Base-by-base conservation (phyloP, 305 asterid genomes). In the Ajuga reptans region DNA sequence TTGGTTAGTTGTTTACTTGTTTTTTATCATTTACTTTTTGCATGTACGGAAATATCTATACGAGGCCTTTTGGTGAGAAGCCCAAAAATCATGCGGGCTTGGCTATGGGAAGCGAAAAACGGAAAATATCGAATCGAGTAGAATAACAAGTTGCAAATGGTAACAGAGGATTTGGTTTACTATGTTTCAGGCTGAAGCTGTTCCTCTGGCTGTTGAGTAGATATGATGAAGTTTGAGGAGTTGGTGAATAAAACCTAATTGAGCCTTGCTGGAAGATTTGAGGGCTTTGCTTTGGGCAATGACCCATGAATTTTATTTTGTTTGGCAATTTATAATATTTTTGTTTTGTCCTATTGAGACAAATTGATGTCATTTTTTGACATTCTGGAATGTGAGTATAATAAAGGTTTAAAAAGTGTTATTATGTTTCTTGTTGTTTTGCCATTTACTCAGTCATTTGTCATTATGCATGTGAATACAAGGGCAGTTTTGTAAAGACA, bases 131-230 rank as follows among this genome's bases (percentile, higher is more conserved):
- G n/a, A n/a, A n/a, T n/a, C n/a, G n/a, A n/a, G n/a, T n/a, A n/a
- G n/a, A 4, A n/a, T 3, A 7, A 14, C 24, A 49, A 11, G 31
- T 21, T 0, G 46, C 8, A 50, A 41, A 18, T 47, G 49, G 3
- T 64, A 53, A 49, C 2, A 36, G 17, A 39, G 8, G 6, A 47
- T 55, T 42, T 53, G 51, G 24, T 27, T 39, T 64, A 4, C 31
- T 66, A 50, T 59, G 58, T 64, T 77, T 63, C 72, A 85, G 91
- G 91, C 91, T 46, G 89, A 83, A 67, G 84, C 85, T 54, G 91
- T 87, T 79, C 91, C 94, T 50, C 31, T 54, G 76, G 94, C 94
- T 59, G 81, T 63, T 33, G 94, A 87, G 79, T 85, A 66, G 78
- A 65, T 6, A 33, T 15, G 52, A 4, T 54, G 72, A 46, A 37